Evolutionary conservation across 2,329 filamentous ascomycete genomes (phyloP), one percentile per base, ranked within the genome.

Genomic region (Capronia epimyces): DNA sequence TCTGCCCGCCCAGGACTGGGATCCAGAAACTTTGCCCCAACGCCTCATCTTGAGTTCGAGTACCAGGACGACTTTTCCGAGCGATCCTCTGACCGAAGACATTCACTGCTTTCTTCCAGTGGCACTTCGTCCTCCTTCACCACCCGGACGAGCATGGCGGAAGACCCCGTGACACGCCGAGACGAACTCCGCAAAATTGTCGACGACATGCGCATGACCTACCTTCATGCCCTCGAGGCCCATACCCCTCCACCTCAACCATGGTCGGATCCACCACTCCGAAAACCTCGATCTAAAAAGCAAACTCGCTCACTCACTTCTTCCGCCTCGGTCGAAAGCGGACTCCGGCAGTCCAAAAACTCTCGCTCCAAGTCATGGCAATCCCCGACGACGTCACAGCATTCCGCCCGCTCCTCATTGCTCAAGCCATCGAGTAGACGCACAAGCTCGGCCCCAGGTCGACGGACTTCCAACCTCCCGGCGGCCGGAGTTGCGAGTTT

Each of bases 111-210:
- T 24, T 61, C 59, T 16, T 60, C 56, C 2, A 54, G 43, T 39
- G 53, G 36, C n/a, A 50, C 46, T 6, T 58, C 56, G 7, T 62
- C 60, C 6, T 56, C 53, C 10, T 54, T 46, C 15, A 60, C 59
- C 13, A 52, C 52, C 5, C 51, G 55, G 10, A 59, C 56, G n/a
- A 62, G 58, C 32, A 20, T 57, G 12, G 53, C 36, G 5, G 60
- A 60, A 27, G 60, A 62, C 2, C 27, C 52, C n/a, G 25, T 25
- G 5, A 53, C 51, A 7, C 54, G 46, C 20, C 50, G 59, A 47
- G 60, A 62, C 9, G 60, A 62, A 21, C 49, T 63, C n/a, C 53
- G 58, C 18, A 56, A 55, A 22, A 59, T 63, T 25, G 53, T 63
- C 16, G 56, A 60, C 32, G 53, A 60, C 16, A 63, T 63, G 58